phyloP scores from a whole-genome alignment of 1,284 basidiomycete genomes.

The Ustilago hordei region DNA sequence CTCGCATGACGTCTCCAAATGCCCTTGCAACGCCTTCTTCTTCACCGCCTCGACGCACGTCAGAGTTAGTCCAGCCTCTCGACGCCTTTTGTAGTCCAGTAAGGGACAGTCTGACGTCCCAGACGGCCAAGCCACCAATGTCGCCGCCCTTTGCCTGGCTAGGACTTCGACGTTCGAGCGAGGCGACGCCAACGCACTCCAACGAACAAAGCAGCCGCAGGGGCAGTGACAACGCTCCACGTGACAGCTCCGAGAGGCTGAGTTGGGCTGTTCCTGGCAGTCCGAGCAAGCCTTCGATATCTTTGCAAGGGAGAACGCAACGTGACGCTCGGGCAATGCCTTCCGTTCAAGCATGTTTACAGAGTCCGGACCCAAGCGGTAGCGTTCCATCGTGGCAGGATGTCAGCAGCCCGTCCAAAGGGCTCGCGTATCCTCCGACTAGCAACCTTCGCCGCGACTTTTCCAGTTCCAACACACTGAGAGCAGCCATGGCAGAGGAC shows the following conservation, averaged over 20 bases:
- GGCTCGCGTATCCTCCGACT: background rate
- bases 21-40: background rate
- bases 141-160: constrained; percentile 29
- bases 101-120: background rate
- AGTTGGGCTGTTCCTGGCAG: constrained; percentile 4
- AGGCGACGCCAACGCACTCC: constrained; percentile 26
- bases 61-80: constrained; percentile 5
- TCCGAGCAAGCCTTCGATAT: background rate
- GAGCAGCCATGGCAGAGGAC: constrained; percentile 6
- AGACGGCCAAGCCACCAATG: background rate
- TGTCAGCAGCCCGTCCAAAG: background rate
- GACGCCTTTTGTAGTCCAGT: constrained; percentile 17
- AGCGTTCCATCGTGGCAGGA: background rate
- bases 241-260: background rate
- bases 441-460: constrained; percentile 35
- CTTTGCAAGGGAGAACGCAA: background rate
- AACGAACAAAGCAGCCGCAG: constrained; percentile 1
- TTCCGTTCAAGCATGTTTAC: background rate
- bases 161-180: constrained; percentile 25
- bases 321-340: background rate
- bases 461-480: constrained; percentile 45
- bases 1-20: background rate
- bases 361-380: background rate
- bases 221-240: constrained; percentile 7
- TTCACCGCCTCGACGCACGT: constrained; percentile 12